phyloP scores from a whole-genome alignment of 1,139 yeast genomes.

The Pichia sp. region DNA sequence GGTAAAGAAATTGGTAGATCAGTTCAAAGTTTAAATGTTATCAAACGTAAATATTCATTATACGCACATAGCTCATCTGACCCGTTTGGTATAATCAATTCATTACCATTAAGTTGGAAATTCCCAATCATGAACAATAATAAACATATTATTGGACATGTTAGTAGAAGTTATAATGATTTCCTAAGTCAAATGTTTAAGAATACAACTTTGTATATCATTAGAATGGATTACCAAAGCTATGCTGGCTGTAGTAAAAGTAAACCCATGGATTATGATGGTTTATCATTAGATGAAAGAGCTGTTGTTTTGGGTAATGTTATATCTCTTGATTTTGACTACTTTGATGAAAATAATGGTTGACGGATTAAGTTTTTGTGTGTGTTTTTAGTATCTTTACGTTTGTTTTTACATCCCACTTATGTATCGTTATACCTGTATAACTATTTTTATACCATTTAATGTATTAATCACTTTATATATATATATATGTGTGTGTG shows the following conservation, averaged over 20 bases:
- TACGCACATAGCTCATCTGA: constrained; percentile 45
- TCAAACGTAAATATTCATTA: constrained; percentile 81
- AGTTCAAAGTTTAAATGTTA: constrained; percentile 85
- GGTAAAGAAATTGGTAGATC: constrained; percentile 69
- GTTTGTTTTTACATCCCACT: too few relatives aligned
- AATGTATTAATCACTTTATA: too few relatives aligned
- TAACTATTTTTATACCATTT: too few relatives aligned
- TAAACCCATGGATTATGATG: constrained; percentile 27
- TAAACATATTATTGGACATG: constrained; percentile 60
- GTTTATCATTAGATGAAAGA: constrained; percentile 67
- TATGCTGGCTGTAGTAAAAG: constrained; percentile 44
- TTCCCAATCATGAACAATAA: constrained; percentile 64
- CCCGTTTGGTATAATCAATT: constrained; percentile 82
- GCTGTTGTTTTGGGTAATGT: constrained; percentile 82
- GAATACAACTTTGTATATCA: constrained; percentile 84
- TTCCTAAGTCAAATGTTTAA: constrained; percentile 85
- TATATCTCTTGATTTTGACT: constrained; percentile 87
- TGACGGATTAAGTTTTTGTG: too few relatives aligned
- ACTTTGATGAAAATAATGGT: constrained; percentile 36
- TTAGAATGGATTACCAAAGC: constrained; percentile 71
- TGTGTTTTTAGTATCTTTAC: too few relatives aligned
- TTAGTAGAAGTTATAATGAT: constrained; percentile 92
- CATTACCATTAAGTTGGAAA: constrained; percentile 78
- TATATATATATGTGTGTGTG: too few relatives aligned
- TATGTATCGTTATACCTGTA: too few relatives aligned